Evolutionary conservation across 2,329 filamentous ascomycete species (phyloP).

Genomic region (Daldinia sp.): DNA sequence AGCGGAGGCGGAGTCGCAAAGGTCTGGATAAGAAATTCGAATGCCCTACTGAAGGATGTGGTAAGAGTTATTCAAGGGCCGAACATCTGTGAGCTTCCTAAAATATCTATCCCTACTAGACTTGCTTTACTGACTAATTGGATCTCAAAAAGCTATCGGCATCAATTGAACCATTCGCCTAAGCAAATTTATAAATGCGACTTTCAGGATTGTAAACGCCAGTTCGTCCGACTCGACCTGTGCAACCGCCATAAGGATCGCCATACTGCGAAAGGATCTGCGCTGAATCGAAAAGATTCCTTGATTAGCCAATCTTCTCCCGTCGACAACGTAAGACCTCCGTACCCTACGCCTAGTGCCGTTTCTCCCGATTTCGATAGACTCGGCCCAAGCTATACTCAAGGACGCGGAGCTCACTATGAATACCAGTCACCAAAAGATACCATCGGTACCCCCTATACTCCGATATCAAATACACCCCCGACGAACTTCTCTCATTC

Average conservation of each 20-base stretch:
- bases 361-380: constrained; percentile 59
- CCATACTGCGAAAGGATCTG: constrained; percentile 80
- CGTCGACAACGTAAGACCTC: constrained; percentile 51
- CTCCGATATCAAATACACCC: constrained; percentile 56
- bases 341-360: constrained; percentile 53
- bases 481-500: constrained; percentile 49
- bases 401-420: constrained; percentile 51
- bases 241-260: constrained; percentile 85
- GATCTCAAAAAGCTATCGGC: constrained; percentile 68
- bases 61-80: constrained; percentile 94
- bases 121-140: constrained; percentile 16
- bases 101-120: background rate
- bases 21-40: constrained; percentile 83
- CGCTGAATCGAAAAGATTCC: constrained; percentile 77
- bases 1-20: constrained; percentile 77
- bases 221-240: constrained; percentile 92
- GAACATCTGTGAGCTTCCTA: constrained; percentile 78
- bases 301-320: constrained; percentile 63
- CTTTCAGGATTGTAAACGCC: constrained; percentile 86
- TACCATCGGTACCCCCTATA: constrained; percentile 55
- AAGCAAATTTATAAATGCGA: constrained; percentile 96
- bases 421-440: constrained; percentile 59
- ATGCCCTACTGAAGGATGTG: constrained; percentile 86
- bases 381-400: constrained; percentile 53
- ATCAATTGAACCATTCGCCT: constrained; percentile 94